Evolutionary conservation across 2,329 filamentous ascomycete species (phyloP).

Genomic region (Emergomyces pasteurianus): DNA sequence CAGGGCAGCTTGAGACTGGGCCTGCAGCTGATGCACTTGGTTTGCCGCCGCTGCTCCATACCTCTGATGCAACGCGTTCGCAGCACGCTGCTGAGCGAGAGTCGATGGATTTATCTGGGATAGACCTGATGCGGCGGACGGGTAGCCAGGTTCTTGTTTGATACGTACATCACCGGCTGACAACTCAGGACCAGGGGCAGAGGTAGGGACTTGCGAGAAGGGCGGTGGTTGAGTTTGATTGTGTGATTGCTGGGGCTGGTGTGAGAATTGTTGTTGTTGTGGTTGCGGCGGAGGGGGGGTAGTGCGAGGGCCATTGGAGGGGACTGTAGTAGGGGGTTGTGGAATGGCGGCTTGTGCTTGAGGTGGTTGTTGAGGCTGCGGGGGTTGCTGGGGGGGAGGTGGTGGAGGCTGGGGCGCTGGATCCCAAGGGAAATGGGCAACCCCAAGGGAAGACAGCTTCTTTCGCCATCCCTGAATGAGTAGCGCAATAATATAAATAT

Average conservation of each 20-base stretch:
- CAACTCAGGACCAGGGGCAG: constrained; percentile 6
- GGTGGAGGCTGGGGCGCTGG: constrained; percentile 57
- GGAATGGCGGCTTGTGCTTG: constrained; percentile 24
- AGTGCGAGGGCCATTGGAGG: constrained; percentile 33
- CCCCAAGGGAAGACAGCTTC: constrained; percentile 71
- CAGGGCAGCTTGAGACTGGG: constrained; percentile 26
- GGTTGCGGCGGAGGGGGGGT: constrained; percentile 18
- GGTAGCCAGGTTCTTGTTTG: constrained; percentile 41
- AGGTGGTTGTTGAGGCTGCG: constrained; percentile 20
- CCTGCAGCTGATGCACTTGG: constrained; percentile 34
- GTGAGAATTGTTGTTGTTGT: constrained; percentile 25
- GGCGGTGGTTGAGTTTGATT: constrained; percentile 17
- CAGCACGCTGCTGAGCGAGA: constrained; percentile 43
- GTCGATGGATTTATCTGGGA: constrained; percentile 14
- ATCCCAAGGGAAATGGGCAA: constrained; percentile 92
- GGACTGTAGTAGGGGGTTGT: constrained; percentile 28
- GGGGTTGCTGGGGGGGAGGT: constrained; percentile 22
- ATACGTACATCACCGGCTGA: constrained; percentile 28
- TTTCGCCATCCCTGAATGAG: constrained; percentile 72
- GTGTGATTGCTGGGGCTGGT: constrained; percentile 19
- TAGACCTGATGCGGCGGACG: constrained; percentile 24
- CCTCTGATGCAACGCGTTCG: constrained; percentile 38
- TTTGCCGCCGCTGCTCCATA: constrained; percentile 31
- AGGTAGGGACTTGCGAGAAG: constrained; percentile 16
- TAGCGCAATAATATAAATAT: not conserved